These are phyloP conservation scores for Lentithecium fluviatile DNA, from an alignment of 495 filamentous ascomycete genomes.

Conservation along the genomic window DNA sequence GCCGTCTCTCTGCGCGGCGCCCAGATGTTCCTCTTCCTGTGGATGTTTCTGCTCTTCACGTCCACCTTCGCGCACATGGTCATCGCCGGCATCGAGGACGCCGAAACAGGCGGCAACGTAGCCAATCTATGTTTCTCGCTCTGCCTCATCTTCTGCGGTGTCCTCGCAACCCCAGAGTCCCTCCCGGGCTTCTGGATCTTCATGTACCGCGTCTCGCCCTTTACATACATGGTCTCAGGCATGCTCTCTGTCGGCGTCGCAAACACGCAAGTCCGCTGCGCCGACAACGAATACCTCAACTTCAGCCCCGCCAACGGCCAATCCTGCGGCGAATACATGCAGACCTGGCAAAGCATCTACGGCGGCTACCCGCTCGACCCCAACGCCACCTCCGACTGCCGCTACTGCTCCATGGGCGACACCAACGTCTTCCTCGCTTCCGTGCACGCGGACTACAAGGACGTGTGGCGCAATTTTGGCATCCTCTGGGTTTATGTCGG, in stretches of 20 bases:
- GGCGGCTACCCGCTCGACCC: constrained; percentile 40
- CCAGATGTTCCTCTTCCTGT: constrained; percentile 59
- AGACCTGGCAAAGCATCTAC: constrained; percentile 23
- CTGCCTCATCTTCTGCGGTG: constrained; percentile 56
- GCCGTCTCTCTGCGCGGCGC: constrained; percentile 53
- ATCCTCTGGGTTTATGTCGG: constrained; percentile 52
- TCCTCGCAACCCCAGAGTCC: constrained; percentile 38
- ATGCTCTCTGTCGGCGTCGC: constrained; percentile 45
- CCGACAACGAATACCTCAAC: constrained; percentile 43
- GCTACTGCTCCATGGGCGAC: constrained; percentile 39
- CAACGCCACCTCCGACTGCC: constrained; percentile 38
- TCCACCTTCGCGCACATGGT: constrained; percentile 66
- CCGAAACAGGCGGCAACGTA: constrained; percentile 61
- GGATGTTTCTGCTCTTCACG: constrained; percentile 53
- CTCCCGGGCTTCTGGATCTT: constrained; percentile 49
- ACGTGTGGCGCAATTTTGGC: constrained; percentile 47
- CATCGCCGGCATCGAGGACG: constrained; percentile 62
- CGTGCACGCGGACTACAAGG: constrained; percentile 37
- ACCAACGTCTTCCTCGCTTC: constrained; percentile 43
- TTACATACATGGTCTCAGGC: constrained; percentile 45
- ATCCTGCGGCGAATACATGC: constrained; percentile 43
- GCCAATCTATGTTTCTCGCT: constrained; percentile 64
- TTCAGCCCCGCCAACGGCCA: constrained; percentile 37
- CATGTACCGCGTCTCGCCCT: constrained; percentile 48
- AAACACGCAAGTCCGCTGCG: constrained; percentile 42